These are phyloP conservation scores for Penicillium sp. DNA, from an alignment of 2,329 filamentous ascomycete species.

Conservation along the genomic window DNA sequence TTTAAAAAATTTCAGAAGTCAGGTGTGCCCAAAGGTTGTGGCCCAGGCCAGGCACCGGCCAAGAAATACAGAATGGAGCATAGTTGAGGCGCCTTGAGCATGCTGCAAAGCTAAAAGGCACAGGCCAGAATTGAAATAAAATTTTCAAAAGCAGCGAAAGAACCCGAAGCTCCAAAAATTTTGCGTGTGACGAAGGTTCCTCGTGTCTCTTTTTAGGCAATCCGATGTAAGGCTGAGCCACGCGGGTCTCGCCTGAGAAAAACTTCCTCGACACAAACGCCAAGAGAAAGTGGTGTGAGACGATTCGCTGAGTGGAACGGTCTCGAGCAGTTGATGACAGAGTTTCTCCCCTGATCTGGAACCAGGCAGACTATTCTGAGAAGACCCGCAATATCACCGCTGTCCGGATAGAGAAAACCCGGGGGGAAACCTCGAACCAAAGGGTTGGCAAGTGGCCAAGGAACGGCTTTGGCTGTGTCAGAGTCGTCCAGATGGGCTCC, in stretches of 20 bases:
- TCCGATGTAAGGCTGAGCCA: constrained; percentile 4
- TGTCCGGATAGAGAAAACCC: background rate
- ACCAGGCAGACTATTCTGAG: background rate
- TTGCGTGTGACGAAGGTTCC: background rate
- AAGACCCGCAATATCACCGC: background rate
- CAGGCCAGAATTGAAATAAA: background rate
- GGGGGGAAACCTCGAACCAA: background rate
- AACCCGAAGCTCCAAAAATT: background rate
- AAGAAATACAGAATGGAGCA: constrained; percentile 4
- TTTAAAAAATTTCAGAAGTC: background rate
- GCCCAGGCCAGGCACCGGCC: constrained; percentile 3
- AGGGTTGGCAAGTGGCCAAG: background rate
- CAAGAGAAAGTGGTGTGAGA: background rate
- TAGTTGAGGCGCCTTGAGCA: background rate
- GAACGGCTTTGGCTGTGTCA: constrained; percentile 2
- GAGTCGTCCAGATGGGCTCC: constrained; percentile 3
- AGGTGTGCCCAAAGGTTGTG: constrained; percentile 1
- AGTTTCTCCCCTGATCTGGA: background rate
- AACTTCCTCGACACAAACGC: background rate
- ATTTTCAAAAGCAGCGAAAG: background rate
- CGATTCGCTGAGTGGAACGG: background rate
- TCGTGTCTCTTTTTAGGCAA: background rate
- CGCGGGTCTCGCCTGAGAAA: constrained; percentile 3
- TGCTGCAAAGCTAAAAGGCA: background rate
- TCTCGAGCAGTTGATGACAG: background rate